These are phyloP conservation scores for Mycena citricolor DNA, from an alignment of 1,284 basidiomycete species.

Conservation along the genomic window DNA sequence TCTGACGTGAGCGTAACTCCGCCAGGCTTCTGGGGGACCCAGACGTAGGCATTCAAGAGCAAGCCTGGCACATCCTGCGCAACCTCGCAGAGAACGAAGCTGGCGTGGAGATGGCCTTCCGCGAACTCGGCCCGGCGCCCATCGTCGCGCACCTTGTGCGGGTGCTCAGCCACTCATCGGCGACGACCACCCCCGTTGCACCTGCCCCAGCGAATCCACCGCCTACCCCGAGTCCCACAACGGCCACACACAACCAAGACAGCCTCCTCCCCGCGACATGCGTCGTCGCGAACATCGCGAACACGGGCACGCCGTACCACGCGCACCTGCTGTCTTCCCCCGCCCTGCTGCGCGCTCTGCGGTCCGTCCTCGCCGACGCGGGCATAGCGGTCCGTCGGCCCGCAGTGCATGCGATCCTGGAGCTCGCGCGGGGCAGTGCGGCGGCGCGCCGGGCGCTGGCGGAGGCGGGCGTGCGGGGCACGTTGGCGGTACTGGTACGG, in stretches of 20 bases:
- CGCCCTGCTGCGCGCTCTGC: conserved; percentile 50
- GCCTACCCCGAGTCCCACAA: no score
- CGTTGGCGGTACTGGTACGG: conserved; percentile 27
- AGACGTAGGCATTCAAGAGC: conserved; percentile 60
- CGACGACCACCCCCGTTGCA: not conserved
- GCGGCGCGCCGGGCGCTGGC: conserved; percentile 33
- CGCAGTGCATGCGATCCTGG: conserved; percentile 55
- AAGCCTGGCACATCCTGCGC: conserved; percentile 59
- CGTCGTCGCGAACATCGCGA: conserved; percentile 64
- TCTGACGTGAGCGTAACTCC: not conserved
- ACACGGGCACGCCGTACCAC: conserved; percentile 50
- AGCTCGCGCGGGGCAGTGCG: conserved; percentile 44
- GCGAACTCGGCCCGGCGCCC: conserved; percentile 45
- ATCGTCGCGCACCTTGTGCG: conserved; percentile 45
- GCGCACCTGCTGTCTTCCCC: conserved; percentile 49
- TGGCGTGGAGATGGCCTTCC: conserved; percentile 59
- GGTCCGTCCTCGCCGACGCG: conserved; percentile 54
- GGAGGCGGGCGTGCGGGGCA: conserved; percentile 40
- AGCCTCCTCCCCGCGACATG: conserved; percentile 47
- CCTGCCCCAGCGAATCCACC: no score
- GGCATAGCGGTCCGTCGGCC: conserved; percentile 59
- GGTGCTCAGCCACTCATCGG: conserved; percentile 44
- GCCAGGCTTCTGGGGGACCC: conserved; percentile 49
- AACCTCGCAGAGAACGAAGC: conserved; percentile 64
- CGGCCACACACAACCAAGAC: conserved; percentile 5